Conservation (phyloP, 78 protist genomes). For the Cavenderia fasciculata region DNA sequence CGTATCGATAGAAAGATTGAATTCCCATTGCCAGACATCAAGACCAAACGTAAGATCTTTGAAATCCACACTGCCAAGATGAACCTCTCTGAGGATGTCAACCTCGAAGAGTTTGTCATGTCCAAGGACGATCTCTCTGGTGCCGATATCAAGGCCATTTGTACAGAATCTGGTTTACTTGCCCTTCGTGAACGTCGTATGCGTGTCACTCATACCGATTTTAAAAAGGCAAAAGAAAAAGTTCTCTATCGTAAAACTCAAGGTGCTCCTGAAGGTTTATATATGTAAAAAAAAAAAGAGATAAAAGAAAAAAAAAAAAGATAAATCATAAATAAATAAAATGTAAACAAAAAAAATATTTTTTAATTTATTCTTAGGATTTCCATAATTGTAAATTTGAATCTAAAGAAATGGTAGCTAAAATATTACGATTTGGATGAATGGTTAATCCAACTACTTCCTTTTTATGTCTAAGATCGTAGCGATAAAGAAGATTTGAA, state of each 20-base stretch:
- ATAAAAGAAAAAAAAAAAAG: slow-evolving; percentile 7
- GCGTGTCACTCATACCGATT: slow-evolving; percentile 97
- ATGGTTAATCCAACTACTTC: slow-evolving; percentile 67
- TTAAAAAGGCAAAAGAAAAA: slow-evolving; percentile 97
- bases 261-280: slow-evolving; percentile 73
- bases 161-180: slow-evolving; percentile 99
- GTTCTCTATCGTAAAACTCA: slow-evolving; percentile 96
- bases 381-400: slow-evolving; percentile 76
- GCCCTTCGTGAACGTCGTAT: slow-evolving; percentile 99
- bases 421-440: slow-evolving; percentile 83
- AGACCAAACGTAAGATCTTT: slow-evolving; percentile 94
- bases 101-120: slow-evolving; percentile 97
- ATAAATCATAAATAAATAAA: too few species aligned
- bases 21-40: slow-evolving; percentile 98
- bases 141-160: slow-evolving; percentile 99
- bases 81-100: slow-evolving; percentile 98
- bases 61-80: slow-evolving; percentile 95
- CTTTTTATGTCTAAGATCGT: slow-evolving; percentile 26
- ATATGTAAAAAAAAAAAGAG: slow-evolving; percentile 38
- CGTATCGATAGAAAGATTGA: slow-evolving; percentile 99
- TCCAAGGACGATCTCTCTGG: slow-evolving; percentile 99
- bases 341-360: too few species aligned
- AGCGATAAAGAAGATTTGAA: slow-evolving; percentile 10
- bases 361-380: background rate
- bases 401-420: slow-evolving; percentile 73